These are phyloP conservation scores for Solanum gracilifrons DNA, from an alignment of 257 asterid species.

Conservation along the genomic window DNA sequence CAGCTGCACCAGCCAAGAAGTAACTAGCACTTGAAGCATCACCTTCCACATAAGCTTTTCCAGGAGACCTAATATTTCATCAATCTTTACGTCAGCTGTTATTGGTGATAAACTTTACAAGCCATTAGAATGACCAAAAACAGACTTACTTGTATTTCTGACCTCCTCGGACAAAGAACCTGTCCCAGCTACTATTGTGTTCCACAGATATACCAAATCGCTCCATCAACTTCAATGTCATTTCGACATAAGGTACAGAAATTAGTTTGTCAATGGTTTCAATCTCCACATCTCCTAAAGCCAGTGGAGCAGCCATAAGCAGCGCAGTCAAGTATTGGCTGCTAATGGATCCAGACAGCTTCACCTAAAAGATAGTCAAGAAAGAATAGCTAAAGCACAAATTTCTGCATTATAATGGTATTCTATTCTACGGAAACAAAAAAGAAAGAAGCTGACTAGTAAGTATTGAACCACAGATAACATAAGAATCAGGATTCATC, in stretches of 20 bases:
- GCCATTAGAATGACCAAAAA: not conserved
- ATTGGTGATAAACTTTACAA: not conserved
- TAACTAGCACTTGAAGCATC: constrained; percentile 99
- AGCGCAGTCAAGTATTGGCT: constrained; percentile 95
- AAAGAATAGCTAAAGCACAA: not conserved
- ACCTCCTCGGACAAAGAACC: constrained; percentile 70
- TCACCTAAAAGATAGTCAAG: constrained; percentile 42
- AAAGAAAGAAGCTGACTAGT: not conserved
- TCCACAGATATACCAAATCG: constrained; percentile 81
- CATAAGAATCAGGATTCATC: not conserved
- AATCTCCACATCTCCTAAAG: constrained; percentile 83
- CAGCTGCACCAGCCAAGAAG: constrained; percentile 95
- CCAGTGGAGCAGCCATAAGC: constrained; percentile 93
- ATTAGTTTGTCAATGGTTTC: constrained; percentile 83
- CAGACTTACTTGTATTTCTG: constrained; percentile 76
- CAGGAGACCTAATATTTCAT: constrained; percentile 60
- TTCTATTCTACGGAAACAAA: not conserved
- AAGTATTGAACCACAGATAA: not conserved
- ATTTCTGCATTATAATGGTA: not conserved
- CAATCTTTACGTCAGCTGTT: not conserved
- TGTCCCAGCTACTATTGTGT: constrained; percentile 82
- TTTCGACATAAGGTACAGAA: constrained; percentile 92
- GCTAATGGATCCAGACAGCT: constrained; percentile 88
- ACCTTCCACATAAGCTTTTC: constrained; percentile 92
- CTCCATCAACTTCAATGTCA: constrained; percentile 94